Conservation (phyloP, 345 rosid genomes). For the Capsella bursapastoris region DNA sequence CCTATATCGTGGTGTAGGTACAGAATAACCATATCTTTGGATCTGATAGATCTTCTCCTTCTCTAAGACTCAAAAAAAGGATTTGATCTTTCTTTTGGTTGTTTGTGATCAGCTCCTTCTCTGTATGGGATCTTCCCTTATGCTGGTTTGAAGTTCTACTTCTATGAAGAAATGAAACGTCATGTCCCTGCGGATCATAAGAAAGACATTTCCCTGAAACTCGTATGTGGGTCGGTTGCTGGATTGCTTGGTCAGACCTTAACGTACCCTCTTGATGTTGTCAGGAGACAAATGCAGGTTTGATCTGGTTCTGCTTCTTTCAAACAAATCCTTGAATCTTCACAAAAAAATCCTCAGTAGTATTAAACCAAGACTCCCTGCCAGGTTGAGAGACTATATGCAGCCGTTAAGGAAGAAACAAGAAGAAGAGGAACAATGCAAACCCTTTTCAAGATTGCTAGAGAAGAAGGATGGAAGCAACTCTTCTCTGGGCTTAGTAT, state of each 20-base stretch:
- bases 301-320: constrained; percentile 18
- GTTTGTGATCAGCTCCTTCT: constrained; percentile 70
- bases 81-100: constrained; percentile 34
- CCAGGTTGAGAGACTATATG: constrained; percentile 73
- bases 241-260: constrained; percentile 93
- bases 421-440: constrained; percentile 68
- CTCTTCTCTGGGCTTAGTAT: constrained; percentile 92
- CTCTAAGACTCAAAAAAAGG: not conserved
- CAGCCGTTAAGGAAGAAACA: constrained; percentile 54
- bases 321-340: not conserved
- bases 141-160: constrained; percentile 96
- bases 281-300: constrained; percentile 98
- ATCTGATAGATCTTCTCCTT: constrained; percentile 11
- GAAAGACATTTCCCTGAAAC: constrained; percentile 73
- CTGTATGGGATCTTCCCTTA: constrained; percentile 95
- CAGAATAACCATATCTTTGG: constrained; percentile 31
- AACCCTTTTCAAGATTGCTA: constrained; percentile 61
- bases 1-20: constrained; percentile 96
- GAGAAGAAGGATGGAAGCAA: constrained; percentile 95
- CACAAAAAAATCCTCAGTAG: not conserved
- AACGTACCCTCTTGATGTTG: constrained; percentile 96
- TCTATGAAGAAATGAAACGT: constrained; percentile 94
- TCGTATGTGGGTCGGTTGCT: constrained; percentile 85
- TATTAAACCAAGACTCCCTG: constrained; percentile 17
- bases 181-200: constrained; percentile 77